phyloP scores from a whole-genome alignment of 129 eudicot genomes.

The Pulicaria dysenterica region DNA sequence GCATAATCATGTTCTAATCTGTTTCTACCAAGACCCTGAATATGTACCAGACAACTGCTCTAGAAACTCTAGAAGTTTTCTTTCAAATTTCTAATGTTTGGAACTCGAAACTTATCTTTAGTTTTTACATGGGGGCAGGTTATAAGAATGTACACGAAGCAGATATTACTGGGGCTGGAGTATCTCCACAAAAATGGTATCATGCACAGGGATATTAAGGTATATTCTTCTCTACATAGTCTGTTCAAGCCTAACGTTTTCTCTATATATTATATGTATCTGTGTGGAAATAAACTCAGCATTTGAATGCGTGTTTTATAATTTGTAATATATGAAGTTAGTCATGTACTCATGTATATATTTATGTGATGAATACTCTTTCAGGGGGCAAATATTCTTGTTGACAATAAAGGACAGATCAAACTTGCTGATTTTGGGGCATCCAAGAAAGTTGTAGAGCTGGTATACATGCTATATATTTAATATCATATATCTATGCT shows the following conservation, averaged over 20 bases:
- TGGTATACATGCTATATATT: conserved; percentile 49
- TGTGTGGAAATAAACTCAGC: neutral
- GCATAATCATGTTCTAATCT: too few species aligned
- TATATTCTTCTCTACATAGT: conserved; percentile 24
- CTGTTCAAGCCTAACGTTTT: too few species aligned
- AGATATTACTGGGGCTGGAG: conserved; percentile 77
- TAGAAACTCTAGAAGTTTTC: conserved; percentile 8
- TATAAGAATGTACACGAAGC: conserved; percentile 90
- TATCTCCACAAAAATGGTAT: conserved; percentile 92
- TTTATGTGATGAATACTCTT: conserved; percentile 30
- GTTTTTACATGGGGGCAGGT: conserved; percentile 55
- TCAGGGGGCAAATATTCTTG: conserved; percentile 98
- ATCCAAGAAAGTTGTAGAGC: conserved; percentile 97
- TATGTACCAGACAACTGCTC: conserved; percentile 7
- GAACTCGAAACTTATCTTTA: conserved; percentile 11
- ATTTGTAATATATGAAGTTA: conserved; percentile 11
- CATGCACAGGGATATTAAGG: conserved; percentile 99
- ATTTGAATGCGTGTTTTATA: neutral
- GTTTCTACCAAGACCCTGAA: neutral
- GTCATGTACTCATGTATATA: conserved; percentile 17
- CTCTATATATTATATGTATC: neutral
- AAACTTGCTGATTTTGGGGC: conserved; percentile 99
- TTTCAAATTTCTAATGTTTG: neutral
- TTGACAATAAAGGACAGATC: conserved; percentile 89
- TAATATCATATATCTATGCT: neutral